Percentiles rank a stretch among this genome's conserved stretches.
These are phyloP conservation scores for Globisporangium carolinianum DNA, from an alignment of 352 stramenopile genomes.

Conservation along the genomic window DNA sequence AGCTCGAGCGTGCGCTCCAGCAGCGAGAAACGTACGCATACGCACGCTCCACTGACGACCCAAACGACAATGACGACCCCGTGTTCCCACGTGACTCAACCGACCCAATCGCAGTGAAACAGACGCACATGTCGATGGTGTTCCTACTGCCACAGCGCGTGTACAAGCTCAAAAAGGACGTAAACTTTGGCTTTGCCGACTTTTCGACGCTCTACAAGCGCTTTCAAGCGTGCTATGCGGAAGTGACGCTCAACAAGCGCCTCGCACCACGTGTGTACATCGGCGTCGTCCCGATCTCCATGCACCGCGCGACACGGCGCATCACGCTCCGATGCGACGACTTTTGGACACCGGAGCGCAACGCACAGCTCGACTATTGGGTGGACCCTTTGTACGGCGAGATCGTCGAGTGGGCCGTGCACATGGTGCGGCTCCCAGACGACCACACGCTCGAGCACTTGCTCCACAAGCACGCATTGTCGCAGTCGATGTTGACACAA, in stretches of 20 bases:
- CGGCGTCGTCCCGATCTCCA: conserved; percentile 59
- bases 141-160: conserved; percentile 48
- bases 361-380: conserved; percentile 51
- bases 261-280: conserved; percentile 62
- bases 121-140: conserved; percentile 77
- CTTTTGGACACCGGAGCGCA: conserved; percentile 64
- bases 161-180: conserved; percentile 74
- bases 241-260: conserved; percentile 66
- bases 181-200: conserved; percentile 68
- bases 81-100: conserved; percentile 16
- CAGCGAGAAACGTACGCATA: conserved; percentile 27
- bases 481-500: conserved; percentile 23
- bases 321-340: conserved; percentile 56
- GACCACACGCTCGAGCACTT: conserved; percentile 36
- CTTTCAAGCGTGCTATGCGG: conserved; percentile 61
- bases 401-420: conserved; percentile 73
- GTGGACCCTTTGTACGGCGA: conserved; percentile 57
- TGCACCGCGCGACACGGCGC: conserved; percentile 40
- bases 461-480: conserved; percentile 29
- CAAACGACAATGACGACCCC: conserved; percentile 2
- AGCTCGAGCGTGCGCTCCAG: conserved; percentile 39
- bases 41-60: background rate
- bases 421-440: conserved; percentile 60
- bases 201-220: conserved; percentile 68
- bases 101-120: conserved; percentile 28